Base-by-base conservation (phyloP, 345 rosid genomes). In the Gossypium mustelinum region DNA sequence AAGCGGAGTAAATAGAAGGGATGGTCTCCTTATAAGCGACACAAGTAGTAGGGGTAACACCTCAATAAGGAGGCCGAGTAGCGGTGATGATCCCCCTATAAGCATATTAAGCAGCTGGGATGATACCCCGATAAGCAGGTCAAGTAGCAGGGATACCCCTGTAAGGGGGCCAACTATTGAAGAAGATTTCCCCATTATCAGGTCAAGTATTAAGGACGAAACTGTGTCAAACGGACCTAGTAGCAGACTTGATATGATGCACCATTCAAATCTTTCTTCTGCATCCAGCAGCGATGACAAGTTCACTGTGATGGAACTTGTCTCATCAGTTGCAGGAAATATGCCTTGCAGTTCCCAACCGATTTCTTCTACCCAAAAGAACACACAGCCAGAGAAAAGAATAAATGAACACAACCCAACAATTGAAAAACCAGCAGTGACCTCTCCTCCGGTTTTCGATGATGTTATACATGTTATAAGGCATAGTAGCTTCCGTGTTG, bases 11-110 rank as follows among this genome's bases (percentile, higher is more conserved):
- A 57, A 22, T 57, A 22, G 5, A 20, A 3, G 61, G 61, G 61
- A 20, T 57, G 61, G 9, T 57, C 5, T 11, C 5, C 29, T 79
- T 22, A 9, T 62, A 18, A 74, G 50, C 50, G 77, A 76, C 79
- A 72, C 80, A 51, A 69, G 24, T 71, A 25, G 65, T 10, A 71
- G 54, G 70, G 73, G 81, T 47, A 76, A 75, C 44, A 41, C 73
- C 2, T 70, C 78, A 52, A 16, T 74, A 52, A 51, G 50, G 18
- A 44, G 73, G 81, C 61, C 81, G 10, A 39, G 29, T 73, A 54
- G 66, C 2, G 65, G 70, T 60, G 75, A 85, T n/a, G 66, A 73
- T 61, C 60, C 70, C 2, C 64, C 41, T 48, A 7, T 60, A 60
- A 51, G 52, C 78, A 67, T 75, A 76, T 67, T 76, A 22, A 59